Conservation (phyloP, 805 yeast genomes). For the Metschnikowia baotianmanensis region DNA sequence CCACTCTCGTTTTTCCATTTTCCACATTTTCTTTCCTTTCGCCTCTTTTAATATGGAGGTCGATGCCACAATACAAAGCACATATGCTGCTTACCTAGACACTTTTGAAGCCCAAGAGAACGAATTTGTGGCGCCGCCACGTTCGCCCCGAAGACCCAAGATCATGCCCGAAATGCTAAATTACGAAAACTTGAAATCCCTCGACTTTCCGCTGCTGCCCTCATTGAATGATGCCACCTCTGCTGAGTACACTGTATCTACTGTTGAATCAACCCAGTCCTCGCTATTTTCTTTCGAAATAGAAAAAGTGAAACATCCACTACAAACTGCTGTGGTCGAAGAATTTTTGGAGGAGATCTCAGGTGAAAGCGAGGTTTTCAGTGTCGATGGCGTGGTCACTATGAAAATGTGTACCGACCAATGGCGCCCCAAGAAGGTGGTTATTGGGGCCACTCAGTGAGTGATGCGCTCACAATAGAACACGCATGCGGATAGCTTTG, state of each 20-base stretch:
- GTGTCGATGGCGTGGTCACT: constrained; percentile 27
- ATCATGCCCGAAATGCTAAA: neutral
- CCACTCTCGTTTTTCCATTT: no score
- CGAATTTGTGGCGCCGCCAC: constrained; percentile 7
- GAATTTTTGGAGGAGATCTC: constrained; percentile 20
- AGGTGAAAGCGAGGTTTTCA: constrained; percentile 20
- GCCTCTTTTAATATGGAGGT: no score
- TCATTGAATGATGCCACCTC: constrained; percentile 8
- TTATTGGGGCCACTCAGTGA: constrained; percentile 6
- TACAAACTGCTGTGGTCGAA: constrained; percentile 12
- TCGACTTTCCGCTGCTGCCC: neutral
- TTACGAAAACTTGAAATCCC: neutral
- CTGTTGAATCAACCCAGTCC: constrained; percentile 9
- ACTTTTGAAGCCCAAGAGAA: constrained; percentile 10
- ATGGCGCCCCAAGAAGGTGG: constrained; percentile 14
- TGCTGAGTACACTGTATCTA: constrained; percentile 10
- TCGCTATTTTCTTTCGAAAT: constrained; percentile 14
- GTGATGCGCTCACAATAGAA: no score
- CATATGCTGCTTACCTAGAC: constrained; percentile 9
- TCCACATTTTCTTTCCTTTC: no score
- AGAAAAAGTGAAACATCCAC: neutral
- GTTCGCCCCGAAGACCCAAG: constrained; percentile 15
- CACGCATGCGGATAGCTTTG: no score
- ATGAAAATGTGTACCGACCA: constrained; percentile 20
- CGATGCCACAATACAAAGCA: no score